Conservation (phyloP, 2,329 filamentous ascomycete genomes). For the Epichloe elymi region DNA sequence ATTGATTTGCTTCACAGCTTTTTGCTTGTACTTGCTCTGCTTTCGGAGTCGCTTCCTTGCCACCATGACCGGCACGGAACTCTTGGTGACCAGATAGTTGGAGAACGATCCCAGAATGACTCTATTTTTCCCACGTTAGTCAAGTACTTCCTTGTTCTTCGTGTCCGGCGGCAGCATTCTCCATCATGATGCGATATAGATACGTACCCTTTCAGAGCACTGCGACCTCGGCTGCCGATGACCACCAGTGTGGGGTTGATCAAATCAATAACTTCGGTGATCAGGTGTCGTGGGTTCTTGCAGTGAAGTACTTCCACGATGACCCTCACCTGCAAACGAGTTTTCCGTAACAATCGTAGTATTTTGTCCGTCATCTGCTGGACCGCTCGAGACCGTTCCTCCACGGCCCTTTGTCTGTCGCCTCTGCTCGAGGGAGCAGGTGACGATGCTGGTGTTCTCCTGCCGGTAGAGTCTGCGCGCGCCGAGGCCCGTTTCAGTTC, state of each 20-base stretch:
- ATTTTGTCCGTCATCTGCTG: constrained; percentile 74
- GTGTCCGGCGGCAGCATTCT: background rate
- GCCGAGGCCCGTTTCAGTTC: constrained; percentile 20
- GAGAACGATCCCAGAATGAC: constrained; percentile 93
- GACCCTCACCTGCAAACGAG: constrained; percentile 78
- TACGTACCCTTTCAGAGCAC: constrained; percentile 79
- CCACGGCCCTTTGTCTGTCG: constrained; percentile 50
- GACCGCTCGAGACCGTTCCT: constrained; percentile 70
- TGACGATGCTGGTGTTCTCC: constrained; percentile 26
- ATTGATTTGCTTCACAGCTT: constrained; percentile 61
- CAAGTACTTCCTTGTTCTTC: background rate
- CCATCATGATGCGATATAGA: background rate
- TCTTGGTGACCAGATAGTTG: constrained; percentile 95
- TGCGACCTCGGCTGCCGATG: constrained; percentile 79
- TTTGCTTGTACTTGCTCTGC: constrained; percentile 65
- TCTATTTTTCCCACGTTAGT: constrained; percentile 28
- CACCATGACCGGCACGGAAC: constrained; percentile 95
- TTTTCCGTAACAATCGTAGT: constrained; percentile 78
- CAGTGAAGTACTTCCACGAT: constrained; percentile 96
- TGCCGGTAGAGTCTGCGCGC: constrained; percentile 17
- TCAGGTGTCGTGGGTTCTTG: constrained; percentile 92
- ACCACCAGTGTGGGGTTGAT: constrained; percentile 87
- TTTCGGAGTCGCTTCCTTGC: constrained; percentile 82
- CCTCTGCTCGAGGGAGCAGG: constrained; percentile 35
- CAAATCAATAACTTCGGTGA: constrained; percentile 93